These are phyloP conservation scores for Talaromyces sp. DNA, from an alignment of 2,329 filamentous ascomycete species.

Conservation along the genomic window DNA sequence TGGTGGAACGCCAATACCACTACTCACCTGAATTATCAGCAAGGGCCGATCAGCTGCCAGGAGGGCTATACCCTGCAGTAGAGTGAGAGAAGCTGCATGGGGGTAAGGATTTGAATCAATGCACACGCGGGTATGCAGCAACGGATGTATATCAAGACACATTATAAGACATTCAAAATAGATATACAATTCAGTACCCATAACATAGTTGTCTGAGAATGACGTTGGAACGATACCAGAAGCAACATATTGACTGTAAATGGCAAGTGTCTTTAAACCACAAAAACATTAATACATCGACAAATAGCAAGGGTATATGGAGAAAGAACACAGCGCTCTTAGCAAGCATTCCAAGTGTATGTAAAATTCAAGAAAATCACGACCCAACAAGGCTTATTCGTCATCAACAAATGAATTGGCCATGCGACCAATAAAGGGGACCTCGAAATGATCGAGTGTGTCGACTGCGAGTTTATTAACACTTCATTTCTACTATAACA, in stretches of 20 bases:
- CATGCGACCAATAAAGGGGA: conserved; percentile 81
- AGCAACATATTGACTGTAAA: background rate
- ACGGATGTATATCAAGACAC: no score
- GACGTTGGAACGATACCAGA: background rate
- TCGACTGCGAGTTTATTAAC: conserved; percentile 53
- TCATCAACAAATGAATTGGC: conserved; percentile 91
- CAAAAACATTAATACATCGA: conserved; percentile 3
- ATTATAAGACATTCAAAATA: background rate
- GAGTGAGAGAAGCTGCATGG: no score
- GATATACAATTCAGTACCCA: background rate
- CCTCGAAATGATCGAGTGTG: conserved; percentile 71
- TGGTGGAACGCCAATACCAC: conserved; percentile 22
- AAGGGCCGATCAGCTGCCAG: conserved; percentile 5
- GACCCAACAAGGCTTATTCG: conserved; percentile 56
- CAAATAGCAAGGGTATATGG: conserved; percentile 24
- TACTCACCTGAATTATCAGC: conserved; percentile 3
- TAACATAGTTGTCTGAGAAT: background rate
- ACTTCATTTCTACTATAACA: background rate
- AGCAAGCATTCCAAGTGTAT: conserved; percentile 13
- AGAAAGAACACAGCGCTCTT: conserved; percentile 14
- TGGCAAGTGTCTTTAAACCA: background rate
- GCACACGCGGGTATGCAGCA: no score
- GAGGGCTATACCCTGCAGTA: conserved; percentile 1
- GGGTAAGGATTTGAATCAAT: no score
- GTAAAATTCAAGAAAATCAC: conserved; percentile 7